Evolutionary conservation across 2,329 filamentous ascomycete species (phyloP).

Genomic region (Diaporthe vaccinii): DNA sequence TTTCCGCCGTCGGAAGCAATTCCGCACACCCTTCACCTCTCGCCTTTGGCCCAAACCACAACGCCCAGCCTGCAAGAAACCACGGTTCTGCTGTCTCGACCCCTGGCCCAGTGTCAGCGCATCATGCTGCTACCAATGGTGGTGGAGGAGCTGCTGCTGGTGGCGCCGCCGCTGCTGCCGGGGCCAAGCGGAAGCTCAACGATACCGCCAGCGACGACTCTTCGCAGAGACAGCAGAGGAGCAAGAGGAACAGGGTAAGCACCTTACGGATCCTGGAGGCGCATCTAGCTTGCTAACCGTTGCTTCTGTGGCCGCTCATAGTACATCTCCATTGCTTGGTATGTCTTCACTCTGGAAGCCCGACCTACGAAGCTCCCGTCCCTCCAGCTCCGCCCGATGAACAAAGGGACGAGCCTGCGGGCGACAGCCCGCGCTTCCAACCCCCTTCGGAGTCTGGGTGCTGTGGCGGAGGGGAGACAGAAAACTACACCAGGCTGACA

Average conservation of each 20-base stretch:
- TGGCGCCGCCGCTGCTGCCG: conserved; percentile 34
- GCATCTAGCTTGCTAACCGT: conserved; percentile 29
- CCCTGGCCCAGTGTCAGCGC: conserved; percentile 1
- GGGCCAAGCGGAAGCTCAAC: conserved; percentile 54
- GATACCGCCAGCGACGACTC: conserved; percentile 53
- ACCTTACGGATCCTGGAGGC: neutral
- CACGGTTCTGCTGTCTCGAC: conserved; percentile 16
- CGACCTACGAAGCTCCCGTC: neutral
- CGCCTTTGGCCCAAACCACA: conserved; percentile 43
- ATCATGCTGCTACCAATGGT: neutral
- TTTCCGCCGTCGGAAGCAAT: conserved; percentile 62
- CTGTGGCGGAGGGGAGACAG: neutral
- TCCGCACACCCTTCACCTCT: conserved; percentile 54
- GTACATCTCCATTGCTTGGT: conserved; percentile 75
- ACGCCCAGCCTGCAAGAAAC: conserved; percentile 44
- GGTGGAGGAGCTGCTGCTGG: neutral
- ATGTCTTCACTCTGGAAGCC: conserved; percentile 46
- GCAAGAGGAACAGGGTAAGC: conserved; percentile 71
- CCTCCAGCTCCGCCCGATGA: neutral
- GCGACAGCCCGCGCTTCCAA: neutral
- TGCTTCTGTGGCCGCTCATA: conserved; percentile 45
- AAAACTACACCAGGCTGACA: conserved; percentile 24
- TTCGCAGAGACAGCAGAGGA: conserved; percentile 65
- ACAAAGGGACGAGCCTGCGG: neutral
- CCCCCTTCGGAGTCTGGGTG: neutral